These are phyloP conservation scores for Ophiostoma triangulosporum DNA, from an alignment of 2,329 filamentous ascomycete genomes.

Conservation along the genomic window DNA sequence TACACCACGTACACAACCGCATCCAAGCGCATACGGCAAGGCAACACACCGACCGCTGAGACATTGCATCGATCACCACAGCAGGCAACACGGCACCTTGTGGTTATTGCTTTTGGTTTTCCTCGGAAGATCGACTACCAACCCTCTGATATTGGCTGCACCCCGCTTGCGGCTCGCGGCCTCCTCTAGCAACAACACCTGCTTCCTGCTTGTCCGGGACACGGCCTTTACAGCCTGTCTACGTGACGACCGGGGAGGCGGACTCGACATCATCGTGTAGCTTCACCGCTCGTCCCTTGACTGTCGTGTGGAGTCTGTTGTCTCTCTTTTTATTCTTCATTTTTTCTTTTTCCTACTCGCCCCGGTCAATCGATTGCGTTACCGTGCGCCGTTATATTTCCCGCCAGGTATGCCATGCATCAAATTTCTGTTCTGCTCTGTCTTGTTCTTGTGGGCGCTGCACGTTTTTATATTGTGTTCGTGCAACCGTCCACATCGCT, in stretches of 20 bases:
- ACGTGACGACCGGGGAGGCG: constrained; percentile 24
- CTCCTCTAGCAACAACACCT: neutral
- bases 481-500: neutral
- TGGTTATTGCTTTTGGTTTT: too few species aligned
- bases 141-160: neutral
- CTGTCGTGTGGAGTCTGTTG: neutral
- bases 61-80: constrained; percentile 1
- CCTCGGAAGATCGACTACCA: too few species aligned
- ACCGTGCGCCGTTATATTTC: neutral
- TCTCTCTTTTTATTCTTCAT: neutral
- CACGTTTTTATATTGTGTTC: neutral
- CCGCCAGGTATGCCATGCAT: neutral
- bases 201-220: constrained; percentile 6
- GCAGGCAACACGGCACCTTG: too few species aligned
- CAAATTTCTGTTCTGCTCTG: neutral
- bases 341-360: neutral
- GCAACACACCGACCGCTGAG: neutral
- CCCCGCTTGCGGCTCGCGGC: neutral
- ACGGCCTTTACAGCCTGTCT: constrained; percentile 16
- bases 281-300: constrained; percentile 16
- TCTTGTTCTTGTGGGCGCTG: constrained; percentile 1
- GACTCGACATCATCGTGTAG: constrained; percentile 20
- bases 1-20: neutral
- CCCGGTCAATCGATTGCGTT: neutral
- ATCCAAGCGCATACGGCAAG: neutral